phyloP scores from a whole-genome alignment of 176 grass and related monocot species.

The Zea mays region Zm-B73-REFERENCE-NAM-5.0 NC_050096.1:7540501-7541000 shows the following conservation, averaged over 20 bases:
- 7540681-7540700: background rate
- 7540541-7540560: background rate
- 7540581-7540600: background rate
- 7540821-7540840: slow-evolving; percentile 55
- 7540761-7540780: slow-evolving; percentile 22
- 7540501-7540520: too few species aligned
- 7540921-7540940: background rate
- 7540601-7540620: background rate
- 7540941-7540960: slow-evolving; percentile 48
- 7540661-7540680: background rate
- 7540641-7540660: background rate
- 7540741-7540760: slow-evolving; percentile 26
- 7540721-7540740: background rate
- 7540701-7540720: background rate
- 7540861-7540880: slow-evolving; percentile 52
- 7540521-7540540: background rate
- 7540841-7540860: slow-evolving; percentile 53
- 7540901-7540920: slow-evolving; percentile 47
- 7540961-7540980: slow-evolving; percentile 53
- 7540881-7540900: slow-evolving; percentile 45
- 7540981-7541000: slow-evolving; percentile 40
- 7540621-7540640: background rate
- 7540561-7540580: background rate
- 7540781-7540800: slow-evolving; percentile 51
- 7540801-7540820: slow-evolving; percentile 51